Evolutionary conservation across 2,329 filamentous ascomycete species (phyloP).

Genomic region (Colletotrichum abscissum): DNA sequence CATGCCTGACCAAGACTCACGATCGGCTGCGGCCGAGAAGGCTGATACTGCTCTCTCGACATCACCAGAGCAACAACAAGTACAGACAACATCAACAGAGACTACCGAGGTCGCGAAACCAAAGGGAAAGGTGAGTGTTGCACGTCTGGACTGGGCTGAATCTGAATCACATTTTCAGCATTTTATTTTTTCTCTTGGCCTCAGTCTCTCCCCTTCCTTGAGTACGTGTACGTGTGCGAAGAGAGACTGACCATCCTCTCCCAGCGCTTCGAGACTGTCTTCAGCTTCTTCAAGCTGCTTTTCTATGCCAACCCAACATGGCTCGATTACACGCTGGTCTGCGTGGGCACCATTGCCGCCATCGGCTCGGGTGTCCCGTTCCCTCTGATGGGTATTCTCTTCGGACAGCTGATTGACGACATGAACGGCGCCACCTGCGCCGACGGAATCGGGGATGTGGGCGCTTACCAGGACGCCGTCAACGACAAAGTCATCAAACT

Average conservation of each 20-base stretch:
- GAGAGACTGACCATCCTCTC: not conserved
- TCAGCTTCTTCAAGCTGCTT: conserved; percentile 17
- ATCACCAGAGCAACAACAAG: not conserved
- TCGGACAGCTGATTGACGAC: conserved; percentile 65
- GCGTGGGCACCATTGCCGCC: conserved; percentile 44
- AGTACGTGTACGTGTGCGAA: too few relatives aligned
- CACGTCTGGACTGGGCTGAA: not conserved
- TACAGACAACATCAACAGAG: not conserved
- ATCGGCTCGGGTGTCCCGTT: conserved; percentile 65
- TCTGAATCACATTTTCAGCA: too few relatives aligned
- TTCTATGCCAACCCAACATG: conserved; percentile 35
- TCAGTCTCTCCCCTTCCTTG: too few relatives aligned
- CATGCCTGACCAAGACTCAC: conserved; percentile 16
- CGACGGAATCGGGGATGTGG: conserved; percentile 16
- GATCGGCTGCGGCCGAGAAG: conserved; percentile 3
- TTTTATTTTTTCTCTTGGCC: not conserved
- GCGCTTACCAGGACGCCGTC: conserved; percentile 47
- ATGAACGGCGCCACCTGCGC: conserved; percentile 62
- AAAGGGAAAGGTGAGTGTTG: conserved; percentile 13
- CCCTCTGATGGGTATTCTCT: conserved; percentile 66
- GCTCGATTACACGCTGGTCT: conserved; percentile 33
- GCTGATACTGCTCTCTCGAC: not conserved
- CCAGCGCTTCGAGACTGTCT: conserved; percentile 20
- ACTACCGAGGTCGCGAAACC: not conserved
- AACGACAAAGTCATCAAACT: conserved; percentile 64